phyloP scores from a whole-genome alignment of 2,329 filamentous ascomycete species.

The Reticulascus tulasneorum region DNA sequence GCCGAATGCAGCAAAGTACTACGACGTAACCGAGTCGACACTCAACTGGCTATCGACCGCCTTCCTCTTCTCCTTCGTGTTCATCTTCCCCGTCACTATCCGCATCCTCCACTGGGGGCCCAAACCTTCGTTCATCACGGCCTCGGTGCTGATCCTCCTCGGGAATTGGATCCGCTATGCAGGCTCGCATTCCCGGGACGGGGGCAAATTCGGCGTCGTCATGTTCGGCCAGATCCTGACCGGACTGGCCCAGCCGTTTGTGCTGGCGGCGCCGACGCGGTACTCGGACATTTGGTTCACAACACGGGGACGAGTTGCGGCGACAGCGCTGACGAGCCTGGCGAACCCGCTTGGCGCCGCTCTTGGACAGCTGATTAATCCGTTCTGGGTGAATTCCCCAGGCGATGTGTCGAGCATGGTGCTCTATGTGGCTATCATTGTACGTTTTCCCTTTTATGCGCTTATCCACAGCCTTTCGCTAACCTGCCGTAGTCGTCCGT shows the following conservation, averaged over 20 bases:
- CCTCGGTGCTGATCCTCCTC: slow-evolving; percentile 68
- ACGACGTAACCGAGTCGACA: slow-evolving; percentile 65
- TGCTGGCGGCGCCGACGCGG: slow-evolving; percentile 80
- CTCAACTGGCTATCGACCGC: slow-evolving; percentile 93
- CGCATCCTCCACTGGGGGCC: slow-evolving; percentile 77
- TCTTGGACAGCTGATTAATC: slow-evolving; percentile 80
- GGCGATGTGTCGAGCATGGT: slow-evolving; percentile 74
- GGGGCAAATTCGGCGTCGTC: slow-evolving; percentile 68
- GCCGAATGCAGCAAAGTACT: slow-evolving; percentile 69
- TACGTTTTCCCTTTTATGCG: slow-evolving; percentile 39
- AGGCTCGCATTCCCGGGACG: slow-evolving; percentile 49
- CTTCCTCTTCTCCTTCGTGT: slow-evolving; percentile 81
- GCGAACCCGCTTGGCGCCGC: slow-evolving; percentile 90
- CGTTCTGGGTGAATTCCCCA: slow-evolving; percentile 64
- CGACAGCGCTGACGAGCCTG: slow-evolving; percentile 78
- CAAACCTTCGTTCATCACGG: slow-evolving; percentile 68
- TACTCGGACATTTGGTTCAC: slow-evolving; percentile 97
- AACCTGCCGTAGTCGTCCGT: slow-evolving; percentile 47
- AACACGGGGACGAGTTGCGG: slow-evolving; percentile 74
- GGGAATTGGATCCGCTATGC: slow-evolving; percentile 93
- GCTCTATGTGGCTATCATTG: slow-evolving; percentile 78
- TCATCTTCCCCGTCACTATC: slow-evolving; percentile 68
- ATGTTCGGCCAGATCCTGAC: slow-evolving; percentile 92
- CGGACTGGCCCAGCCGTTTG: slow-evolving; percentile 87
- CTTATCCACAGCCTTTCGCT: neutral